phyloP scores from a whole-genome alignment of 345 rosid genomes.

The Dipteronia sinensis region DNA sequence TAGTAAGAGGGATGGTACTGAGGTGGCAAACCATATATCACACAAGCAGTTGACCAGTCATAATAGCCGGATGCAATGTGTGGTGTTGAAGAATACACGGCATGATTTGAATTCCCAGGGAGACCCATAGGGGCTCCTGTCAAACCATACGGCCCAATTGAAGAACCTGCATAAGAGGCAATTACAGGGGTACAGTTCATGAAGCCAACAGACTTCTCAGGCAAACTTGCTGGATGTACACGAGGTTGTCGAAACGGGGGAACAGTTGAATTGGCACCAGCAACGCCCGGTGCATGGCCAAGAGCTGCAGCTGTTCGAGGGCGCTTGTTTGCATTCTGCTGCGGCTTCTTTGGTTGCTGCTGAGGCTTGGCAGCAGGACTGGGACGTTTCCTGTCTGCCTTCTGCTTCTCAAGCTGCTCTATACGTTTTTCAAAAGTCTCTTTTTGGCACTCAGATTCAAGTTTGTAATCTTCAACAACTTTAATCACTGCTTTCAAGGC shows the following conservation, averaged over 20 bases:
- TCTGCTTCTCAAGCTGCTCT: conserved; percentile 67
- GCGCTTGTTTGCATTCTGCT: conserved; percentile 42
- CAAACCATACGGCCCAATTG: conserved; percentile 39
- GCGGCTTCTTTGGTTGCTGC: conserved; percentile 26
- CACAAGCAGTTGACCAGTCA: conserved; percentile 44
- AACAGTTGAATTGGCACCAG: conserved; percentile 34
- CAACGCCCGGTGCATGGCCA: conserved; percentile 23
- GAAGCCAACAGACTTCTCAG: conserved; percentile 35
- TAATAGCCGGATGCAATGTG: conserved; percentile 39
- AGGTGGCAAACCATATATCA: conserved; percentile 48
- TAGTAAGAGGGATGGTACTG: conserved; percentile 53
- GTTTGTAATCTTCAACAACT: conserved; percentile 59
- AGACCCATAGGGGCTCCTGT: conserved; percentile 38
- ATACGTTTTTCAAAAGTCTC: conserved; percentile 48
- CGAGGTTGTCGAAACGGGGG: conserved; percentile 42
- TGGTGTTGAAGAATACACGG: conserved; percentile 31
- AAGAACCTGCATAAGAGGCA: conserved; percentile 43
- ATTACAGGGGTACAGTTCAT: conserved; percentile 32
- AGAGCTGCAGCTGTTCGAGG: conserved; percentile 27
- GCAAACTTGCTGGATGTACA: conserved; percentile 43
- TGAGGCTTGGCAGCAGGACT: conserved; percentile 40
- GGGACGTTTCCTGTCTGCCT: conserved; percentile 50
- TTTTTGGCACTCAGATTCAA: conserved; percentile 48
- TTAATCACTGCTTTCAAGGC: conserved; percentile 59
- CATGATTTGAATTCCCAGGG: conserved; percentile 35